Evolutionary conservation across 805 yeast species (phyloP).

Genomic region (Teunomyces panamensis): DNA sequence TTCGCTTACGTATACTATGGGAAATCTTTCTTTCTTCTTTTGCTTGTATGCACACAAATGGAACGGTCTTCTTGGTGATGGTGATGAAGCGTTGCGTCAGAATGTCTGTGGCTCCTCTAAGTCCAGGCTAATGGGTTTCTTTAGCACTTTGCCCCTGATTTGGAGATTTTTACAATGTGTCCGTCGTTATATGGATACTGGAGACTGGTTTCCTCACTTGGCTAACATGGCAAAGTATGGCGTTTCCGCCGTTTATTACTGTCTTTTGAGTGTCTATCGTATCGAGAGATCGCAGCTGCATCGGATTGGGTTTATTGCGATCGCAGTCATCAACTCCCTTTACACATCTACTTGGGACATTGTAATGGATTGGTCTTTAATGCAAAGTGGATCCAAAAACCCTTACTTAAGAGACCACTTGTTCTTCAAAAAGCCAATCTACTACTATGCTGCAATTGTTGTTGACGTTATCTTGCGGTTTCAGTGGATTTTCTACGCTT

Average conservation of each 20-base stretch:
- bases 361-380: conserved; percentile 92
- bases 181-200: conserved; percentile 88
- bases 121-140: conserved; percentile 77
- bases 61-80: conserved; percentile 48
- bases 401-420: conserved; percentile 67
- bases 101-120: conserved; percentile 70
- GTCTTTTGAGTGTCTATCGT: conserved; percentile 74
- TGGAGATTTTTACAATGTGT: conserved; percentile 91
- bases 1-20: conserved; percentile 82
- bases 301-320: conserved; percentile 61
- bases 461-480: conserved; percentile 73
- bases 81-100: conserved; percentile 15
- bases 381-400: conserved; percentile 61
- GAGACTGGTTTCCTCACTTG: conserved; percentile 94
- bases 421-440: conserved; percentile 52
- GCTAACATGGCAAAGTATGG: conserved; percentile 82
- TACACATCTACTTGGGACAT: conserved; percentile 82
- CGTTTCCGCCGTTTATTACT: conserved; percentile 64
- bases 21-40: conserved; percentile 80
- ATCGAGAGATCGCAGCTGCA: conserved; percentile 44
- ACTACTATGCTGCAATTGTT: conserved; percentile 74
- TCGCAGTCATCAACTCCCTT: conserved; percentile 72
- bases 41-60: conserved; percentile 78
- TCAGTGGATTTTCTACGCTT: conserved; percentile 89
- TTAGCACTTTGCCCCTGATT: conserved; percentile 78